Evolutionary conservation across 2,329 filamentous ascomycete genomes (phyloP).

Genomic region (Penicillium sp.): DNA sequence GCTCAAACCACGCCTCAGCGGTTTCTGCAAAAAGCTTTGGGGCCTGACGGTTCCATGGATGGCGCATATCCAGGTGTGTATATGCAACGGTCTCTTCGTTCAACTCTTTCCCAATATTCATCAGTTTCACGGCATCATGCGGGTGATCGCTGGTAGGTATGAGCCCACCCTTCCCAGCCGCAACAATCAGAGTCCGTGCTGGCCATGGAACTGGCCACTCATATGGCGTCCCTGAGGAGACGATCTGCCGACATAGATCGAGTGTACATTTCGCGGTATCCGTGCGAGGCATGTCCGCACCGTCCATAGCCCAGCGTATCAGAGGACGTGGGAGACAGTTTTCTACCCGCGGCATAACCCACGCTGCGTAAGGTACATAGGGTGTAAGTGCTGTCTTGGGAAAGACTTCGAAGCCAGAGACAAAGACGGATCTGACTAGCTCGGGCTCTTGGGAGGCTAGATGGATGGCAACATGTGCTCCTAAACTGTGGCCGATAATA

Average conservation of each 20-base stretch:
- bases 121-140: slow-evolving; percentile 1
- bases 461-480: slow-evolving; percentile 13
- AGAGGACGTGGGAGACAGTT: slow-evolving; percentile 2
- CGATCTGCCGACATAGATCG: slow-evolving; percentile 7
- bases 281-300: slow-evolving; percentile 7
- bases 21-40: slow-evolving; percentile 8
- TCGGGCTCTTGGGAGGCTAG: slow-evolving; percentile 8
- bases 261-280: slow-evolving; percentile 4
- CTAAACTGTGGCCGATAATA: slow-evolving; percentile 19
- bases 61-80: slow-evolving; percentile 8
- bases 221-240: neutral
- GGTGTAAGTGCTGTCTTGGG: slow-evolving; percentile 5
- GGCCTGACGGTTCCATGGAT: slow-evolving; percentile 14
- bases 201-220: slow-evolving; percentile 9
- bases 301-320: slow-evolving; percentile 13
- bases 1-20: slow-evolving; percentile 7
- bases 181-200: slow-evolving; percentile 11
- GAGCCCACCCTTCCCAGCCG: slow-evolving; percentile 10
- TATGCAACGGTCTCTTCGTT: slow-evolving; percentile 10
- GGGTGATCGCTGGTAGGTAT: slow-evolving; percentile 6
- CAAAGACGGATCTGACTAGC: slow-evolving; percentile 7
- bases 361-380: slow-evolving; percentile 9
- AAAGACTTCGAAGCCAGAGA: slow-evolving; percentile 8
- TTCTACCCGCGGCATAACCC: slow-evolving; percentile 5
- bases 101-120: slow-evolving; percentile 3